Percentiles rank a stretch among this genome's conserved stretches.
These are phyloP conservation scores for Komagataella pastoris DNA, from an alignment of 805 yeast genomes.

Conservation along the genomic window DNA sequence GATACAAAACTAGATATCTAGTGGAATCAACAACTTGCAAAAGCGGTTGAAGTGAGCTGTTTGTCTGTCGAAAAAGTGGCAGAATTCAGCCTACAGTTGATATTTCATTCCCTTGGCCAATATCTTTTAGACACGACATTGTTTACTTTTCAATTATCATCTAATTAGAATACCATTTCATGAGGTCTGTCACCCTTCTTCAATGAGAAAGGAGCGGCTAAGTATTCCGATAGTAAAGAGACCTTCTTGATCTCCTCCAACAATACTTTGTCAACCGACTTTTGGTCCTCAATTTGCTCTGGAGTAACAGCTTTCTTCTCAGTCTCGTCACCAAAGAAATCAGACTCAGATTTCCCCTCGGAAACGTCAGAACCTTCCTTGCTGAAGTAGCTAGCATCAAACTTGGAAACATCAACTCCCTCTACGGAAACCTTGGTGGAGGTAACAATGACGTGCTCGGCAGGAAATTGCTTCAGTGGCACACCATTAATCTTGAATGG, in stretches of 20 bases:
- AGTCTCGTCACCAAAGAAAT: conserved; percentile 66
- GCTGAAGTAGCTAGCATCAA: conserved; percentile 91
- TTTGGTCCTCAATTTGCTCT: conserved; percentile 95
- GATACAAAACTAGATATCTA: background rate
- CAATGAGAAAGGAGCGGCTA: conserved; percentile 90
- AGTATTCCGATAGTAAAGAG: conserved; percentile 93
- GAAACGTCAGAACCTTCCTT: conserved; percentile 72
- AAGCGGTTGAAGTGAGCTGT: too few relatives aligned
- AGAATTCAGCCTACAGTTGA: background rate
- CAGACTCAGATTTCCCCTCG: conserved; percentile 81
- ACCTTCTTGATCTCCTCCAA: conserved; percentile 93
- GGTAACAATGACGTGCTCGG: conserved; percentile 98
- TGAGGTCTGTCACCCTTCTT: conserved; percentile 98
- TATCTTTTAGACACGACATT: background rate
- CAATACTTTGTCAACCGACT: conserved; percentile 84
- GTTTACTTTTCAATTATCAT: background rate
- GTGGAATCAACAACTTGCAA: background rate
- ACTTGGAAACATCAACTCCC: conserved; percentile 77
- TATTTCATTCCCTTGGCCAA: background rate
- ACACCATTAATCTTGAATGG: conserved; percentile 99
- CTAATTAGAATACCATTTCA: conserved; percentile 81
- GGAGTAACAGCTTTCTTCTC: conserved; percentile 83
- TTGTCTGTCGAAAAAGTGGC: background rate
- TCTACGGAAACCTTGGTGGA: conserved; percentile 80
- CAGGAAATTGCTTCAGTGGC: conserved; percentile 97